phyloP scores from a whole-genome alignment of 2,329 filamentous ascomycete species.

The Claviceps sp. region DNA sequence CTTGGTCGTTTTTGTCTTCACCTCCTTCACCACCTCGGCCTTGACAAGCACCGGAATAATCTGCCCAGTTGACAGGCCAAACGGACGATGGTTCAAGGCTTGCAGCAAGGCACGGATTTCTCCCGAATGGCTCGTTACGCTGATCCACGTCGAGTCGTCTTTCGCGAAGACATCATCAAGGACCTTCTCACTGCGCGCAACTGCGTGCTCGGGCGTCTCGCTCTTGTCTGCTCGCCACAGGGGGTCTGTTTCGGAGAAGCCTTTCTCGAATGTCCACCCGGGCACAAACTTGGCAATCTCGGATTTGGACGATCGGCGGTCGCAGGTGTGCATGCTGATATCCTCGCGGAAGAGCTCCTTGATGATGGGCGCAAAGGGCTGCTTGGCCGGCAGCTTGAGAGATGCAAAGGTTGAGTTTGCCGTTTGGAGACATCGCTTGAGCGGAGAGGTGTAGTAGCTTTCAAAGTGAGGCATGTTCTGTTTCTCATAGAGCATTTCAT shows the following conservation, averaged over 20 bases:
- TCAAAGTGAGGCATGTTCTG: slow-evolving; percentile 47
- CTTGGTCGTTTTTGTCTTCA: slow-evolving; percentile 14
- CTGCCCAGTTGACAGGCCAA: slow-evolving; percentile 50
- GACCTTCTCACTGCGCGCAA: slow-evolving; percentile 31
- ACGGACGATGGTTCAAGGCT: slow-evolving; percentile 47
- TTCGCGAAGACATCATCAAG: slow-evolving; percentile 43
- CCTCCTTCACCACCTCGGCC: slow-evolving; percentile 30
- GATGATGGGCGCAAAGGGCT: slow-evolving; percentile 42
- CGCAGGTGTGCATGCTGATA: slow-evolving; percentile 56
- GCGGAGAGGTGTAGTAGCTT: slow-evolving; percentile 51
- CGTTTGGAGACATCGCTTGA: slow-evolving; percentile 50
- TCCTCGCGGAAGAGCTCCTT: slow-evolving; percentile 55
- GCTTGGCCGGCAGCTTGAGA: slow-evolving; percentile 34
- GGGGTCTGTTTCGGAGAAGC: slow-evolving; percentile 42
- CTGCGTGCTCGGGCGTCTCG: slow-evolving; percentile 34
- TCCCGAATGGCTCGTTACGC: slow-evolving; percentile 47
- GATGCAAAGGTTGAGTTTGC: slow-evolving; percentile 46
- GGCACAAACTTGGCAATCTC: slow-evolving; percentile 41
- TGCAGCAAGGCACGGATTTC: slow-evolving; percentile 38
- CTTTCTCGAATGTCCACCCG: slow-evolving; percentile 41
- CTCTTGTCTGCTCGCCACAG: slow-evolving; percentile 29
- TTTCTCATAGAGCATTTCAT: slow-evolving; percentile 35
- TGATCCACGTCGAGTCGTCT: slow-evolving; percentile 42
- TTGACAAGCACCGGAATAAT: slow-evolving; percentile 56
- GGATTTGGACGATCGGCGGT: slow-evolving; percentile 42